Conservation (phyloP, 2,329 filamentous ascomycete species). For the Rutstroemia sydowiana region DNA sequence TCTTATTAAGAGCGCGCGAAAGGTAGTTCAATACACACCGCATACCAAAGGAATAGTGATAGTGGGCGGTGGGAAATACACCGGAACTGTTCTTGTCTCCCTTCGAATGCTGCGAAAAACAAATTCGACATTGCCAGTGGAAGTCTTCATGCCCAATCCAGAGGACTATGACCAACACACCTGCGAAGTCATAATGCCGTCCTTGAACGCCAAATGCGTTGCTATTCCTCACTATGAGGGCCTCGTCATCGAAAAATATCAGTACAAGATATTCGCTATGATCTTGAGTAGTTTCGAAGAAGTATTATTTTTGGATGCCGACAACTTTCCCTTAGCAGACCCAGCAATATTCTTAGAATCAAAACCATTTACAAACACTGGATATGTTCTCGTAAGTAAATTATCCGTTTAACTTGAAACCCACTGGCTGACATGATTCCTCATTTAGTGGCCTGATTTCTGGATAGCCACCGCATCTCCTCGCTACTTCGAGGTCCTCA, state of each 20-base stretch:
- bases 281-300: conserved; percentile 42
- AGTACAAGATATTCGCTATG: conserved; percentile 41
- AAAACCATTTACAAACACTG: conserved; percentile 35
- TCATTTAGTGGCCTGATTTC: conserved; percentile 37
- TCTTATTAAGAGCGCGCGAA: neutral
- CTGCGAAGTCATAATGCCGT: conserved; percentile 33
- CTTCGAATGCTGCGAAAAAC: conserved; percentile 35
- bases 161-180: conserved; percentile 31
- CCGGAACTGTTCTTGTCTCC: conserved; percentile 33
- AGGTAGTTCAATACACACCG: conserved; percentile 1
- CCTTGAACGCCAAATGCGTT: conserved; percentile 33
- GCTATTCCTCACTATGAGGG: conserved; percentile 35
- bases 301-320: conserved; percentile 41
- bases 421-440: neutral
- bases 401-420: neutral
- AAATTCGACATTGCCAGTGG: conserved; percentile 33
- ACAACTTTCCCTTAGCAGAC: conserved; percentile 36
- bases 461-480: conserved; percentile 35
- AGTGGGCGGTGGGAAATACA: conserved; percentile 31
- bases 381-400: conserved; percentile 30
- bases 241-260: conserved; percentile 35
- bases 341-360: conserved; percentile 35
- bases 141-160: conserved; percentile 34
- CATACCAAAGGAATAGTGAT: conserved; percentile 35
- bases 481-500: conserved; percentile 33